Evolutionary conservation across 108 stramenopile species (phyloP), one percentile per base, ranked within the genome.

Genomic region (Skeletonema potamos): DNA sequence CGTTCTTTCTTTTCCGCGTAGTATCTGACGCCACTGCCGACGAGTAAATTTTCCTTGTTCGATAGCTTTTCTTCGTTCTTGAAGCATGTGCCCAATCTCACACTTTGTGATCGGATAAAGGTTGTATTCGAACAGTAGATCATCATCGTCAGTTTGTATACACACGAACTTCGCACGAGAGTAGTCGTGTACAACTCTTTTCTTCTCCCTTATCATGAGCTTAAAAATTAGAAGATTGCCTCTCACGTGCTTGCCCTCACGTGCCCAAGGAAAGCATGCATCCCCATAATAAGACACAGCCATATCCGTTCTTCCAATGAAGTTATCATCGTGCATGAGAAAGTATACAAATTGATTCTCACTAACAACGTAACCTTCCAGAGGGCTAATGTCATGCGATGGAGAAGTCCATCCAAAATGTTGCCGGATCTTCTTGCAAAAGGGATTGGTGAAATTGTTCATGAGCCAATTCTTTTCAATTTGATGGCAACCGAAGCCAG

Each of bases 311-410:
- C 48, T 43, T 6, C 28, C 28, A 28, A 65, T 22, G 2, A 65
- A 65, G 48, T 65, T 65, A 46, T 65, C 64, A 51, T 65, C 64
- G 30, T 65, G 48, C 64, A 65, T 65, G 44, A 65, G 64, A 24
- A 46, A 27, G 64, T 51, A 65, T 4, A 48, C 28, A 30, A 54
- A 20, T 27, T 32, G 24, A 65, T 30, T 29, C 24, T 65, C 64
- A 65, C 64, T 65, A 13, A 41, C 39, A 41, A 41, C 11, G 9
- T 41, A 41, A 13, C 39, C 39, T 15, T 41, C 39, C 2, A 41
- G 39, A 6, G 39, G 39, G 9, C 13, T 41, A 10, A 41, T 41
- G 39, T 41, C 1, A 41, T 41, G 39, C 11, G 9, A 13, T 41
- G 9, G 9, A 41, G 39, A 41, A 41, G 39, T 41, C 39, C 39